These are phyloP conservation scores for Grosmannia penicillata DNA, from an alignment of 2,329 filamentous ascomycete genomes.

Conservation along the genomic window DNA sequence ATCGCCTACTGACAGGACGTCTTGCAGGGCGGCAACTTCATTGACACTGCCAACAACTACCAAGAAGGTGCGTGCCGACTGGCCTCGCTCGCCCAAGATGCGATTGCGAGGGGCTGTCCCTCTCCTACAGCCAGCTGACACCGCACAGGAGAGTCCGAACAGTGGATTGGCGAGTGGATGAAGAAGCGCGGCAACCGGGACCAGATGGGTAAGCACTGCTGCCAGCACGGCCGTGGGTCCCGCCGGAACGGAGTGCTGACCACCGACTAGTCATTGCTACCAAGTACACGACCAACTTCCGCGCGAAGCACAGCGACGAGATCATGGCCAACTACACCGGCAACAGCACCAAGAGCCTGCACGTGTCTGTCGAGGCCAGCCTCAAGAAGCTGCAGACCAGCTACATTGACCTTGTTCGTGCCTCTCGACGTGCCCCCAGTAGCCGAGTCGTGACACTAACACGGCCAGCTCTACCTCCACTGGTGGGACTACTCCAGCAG, in stretches of 20 bases:
- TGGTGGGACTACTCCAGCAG: constrained; percentile 42
- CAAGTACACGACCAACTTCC: constrained; percentile 50
- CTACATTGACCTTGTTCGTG: constrained; percentile 49
- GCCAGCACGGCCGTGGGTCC: no score
- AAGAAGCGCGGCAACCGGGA: constrained; percentile 46
- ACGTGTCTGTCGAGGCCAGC: constrained; percentile 38
- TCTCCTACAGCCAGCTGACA: background rate
- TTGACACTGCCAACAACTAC: constrained; percentile 59
- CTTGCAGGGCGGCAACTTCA: constrained; percentile 44
- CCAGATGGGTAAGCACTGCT: constrained; percentile 42
- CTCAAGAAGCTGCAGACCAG: constrained; percentile 47
- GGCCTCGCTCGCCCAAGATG: background rate
- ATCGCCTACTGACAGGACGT: background rate
- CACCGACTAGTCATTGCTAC: constrained; percentile 46
- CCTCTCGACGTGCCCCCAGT: no score
- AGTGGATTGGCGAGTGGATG: constrained; percentile 60
- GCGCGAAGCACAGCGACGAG: constrained; percentile 19
- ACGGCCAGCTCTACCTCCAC: constrained; percentile 29
- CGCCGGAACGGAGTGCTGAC: background rate
- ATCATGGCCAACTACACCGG: constrained; percentile 39
- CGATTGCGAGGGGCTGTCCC: no score
- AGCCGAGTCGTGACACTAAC: no score
- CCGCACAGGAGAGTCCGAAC: constrained; percentile 37
- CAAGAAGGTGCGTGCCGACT: constrained; percentile 34
- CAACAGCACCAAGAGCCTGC: constrained; percentile 47